Percentiles rank a stretch among this genome's conserved stretches.
phyloP scores from a whole-genome alignment of 306 rosid species.

The Benincasa hispida region DNA sequence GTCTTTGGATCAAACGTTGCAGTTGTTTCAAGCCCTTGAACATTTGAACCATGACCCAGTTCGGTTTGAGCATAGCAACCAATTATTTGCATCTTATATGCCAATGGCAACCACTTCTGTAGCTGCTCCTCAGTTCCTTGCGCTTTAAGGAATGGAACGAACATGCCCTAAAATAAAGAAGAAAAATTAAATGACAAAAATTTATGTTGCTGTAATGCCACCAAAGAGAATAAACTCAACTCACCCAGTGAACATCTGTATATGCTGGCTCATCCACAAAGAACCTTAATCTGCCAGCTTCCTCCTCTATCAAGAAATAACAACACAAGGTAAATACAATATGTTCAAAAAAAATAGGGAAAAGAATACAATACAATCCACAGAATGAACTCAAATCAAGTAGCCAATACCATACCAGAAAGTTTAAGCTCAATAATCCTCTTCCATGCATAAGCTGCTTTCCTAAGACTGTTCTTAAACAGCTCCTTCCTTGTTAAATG shows the following conservation, averaged over 20 bases:
- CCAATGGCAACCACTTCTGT: slow-evolving; percentile 76
- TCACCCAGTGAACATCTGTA: slow-evolving; percentile 98
- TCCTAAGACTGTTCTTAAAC: slow-evolving; percentile 72
- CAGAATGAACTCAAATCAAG: background rate
- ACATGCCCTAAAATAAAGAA: slow-evolving; percentile 64
- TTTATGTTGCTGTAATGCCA: slow-evolving; percentile 1
- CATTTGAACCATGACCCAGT: slow-evolving; percentile 98
- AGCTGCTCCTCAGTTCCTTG: slow-evolving; percentile 93
- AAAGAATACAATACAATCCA: background rate
- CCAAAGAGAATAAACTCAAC: slow-evolving; percentile 11
- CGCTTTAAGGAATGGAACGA: slow-evolving; percentile 76
- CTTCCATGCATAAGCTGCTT: slow-evolving; percentile 81
- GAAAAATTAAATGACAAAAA: too few species aligned
- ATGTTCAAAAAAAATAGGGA: background rate
- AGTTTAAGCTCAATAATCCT: slow-evolving; percentile 67
- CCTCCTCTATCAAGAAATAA: slow-evolving; percentile 54
- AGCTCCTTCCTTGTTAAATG: slow-evolving; percentile 58
- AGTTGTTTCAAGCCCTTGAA: slow-evolving; percentile 96
- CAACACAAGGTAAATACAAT: background rate
- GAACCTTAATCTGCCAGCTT: slow-evolving; percentile 57
- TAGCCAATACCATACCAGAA: slow-evolving; percentile 43
- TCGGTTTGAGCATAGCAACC: slow-evolving; percentile 99
- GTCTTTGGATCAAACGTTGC: slow-evolving; percentile 85
- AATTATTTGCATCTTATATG: slow-evolving; percentile 83
- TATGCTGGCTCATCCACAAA: slow-evolving; percentile 72